These are phyloP conservation scores for Yarrowia sp. DNA, from an alignment of 805 yeast species.

Conservation along the genomic window DNA sequence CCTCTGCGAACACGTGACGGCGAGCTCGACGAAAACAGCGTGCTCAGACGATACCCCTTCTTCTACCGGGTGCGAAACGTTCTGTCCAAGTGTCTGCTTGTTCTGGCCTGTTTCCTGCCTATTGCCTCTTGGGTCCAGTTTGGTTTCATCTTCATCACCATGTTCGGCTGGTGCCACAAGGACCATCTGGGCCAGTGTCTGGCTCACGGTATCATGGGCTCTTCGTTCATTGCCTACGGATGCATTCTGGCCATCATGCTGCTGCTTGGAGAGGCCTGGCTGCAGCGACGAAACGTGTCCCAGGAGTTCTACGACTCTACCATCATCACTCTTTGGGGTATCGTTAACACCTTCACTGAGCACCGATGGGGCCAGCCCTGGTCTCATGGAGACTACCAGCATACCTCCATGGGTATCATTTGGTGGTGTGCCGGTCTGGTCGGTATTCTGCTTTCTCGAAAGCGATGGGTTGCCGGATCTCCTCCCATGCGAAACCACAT, in stretches of 20 bases:
- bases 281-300: conserved; percentile 47
- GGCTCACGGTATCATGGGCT: conserved; percentile 97
- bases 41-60: conserved; percentile 39
- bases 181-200: conserved; percentile 89
- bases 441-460: conserved; percentile 73
- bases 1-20: conserved; percentile 12
- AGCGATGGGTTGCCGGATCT: conserved; percentile 43
- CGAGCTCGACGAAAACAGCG: conserved; percentile 36
- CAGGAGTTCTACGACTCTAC: conserved; percentile 85
- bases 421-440: conserved; percentile 95
- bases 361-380: conserved; percentile 95
- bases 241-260: conserved; percentile 64
- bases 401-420: conserved; percentile 91
- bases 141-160: conserved; percentile 76
- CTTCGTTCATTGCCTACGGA: conserved; percentile 80
- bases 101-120: conserved; percentile 42
- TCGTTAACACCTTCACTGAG: conserved; percentile 92
- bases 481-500: conserved; percentile 61
- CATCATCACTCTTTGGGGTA: conserved; percentile 85
- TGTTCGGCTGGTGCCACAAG: conserved; percentile 79
- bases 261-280: conserved; percentile 63
- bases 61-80: conserved; percentile 38
- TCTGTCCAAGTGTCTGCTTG: conserved; percentile 32
- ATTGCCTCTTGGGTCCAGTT: conserved; percentile 71
- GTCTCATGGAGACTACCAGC: conserved; percentile 93